Conservation (phyloP, 2,329 filamentous ascomycete species). For the Paraphaeosphaeria sporulosa region DNA sequence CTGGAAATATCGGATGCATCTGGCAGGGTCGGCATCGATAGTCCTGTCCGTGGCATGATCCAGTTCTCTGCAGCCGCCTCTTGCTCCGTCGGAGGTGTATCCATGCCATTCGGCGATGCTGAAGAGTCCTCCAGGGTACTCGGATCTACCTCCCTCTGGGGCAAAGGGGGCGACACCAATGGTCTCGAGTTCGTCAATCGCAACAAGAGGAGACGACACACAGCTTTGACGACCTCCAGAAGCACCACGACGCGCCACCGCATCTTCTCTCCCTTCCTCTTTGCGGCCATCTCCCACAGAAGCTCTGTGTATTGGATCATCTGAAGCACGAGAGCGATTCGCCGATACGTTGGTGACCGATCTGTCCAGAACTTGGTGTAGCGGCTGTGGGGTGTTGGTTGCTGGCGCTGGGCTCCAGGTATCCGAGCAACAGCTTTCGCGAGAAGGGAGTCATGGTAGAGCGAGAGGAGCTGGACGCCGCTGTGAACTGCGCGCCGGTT, state of each 20-base stretch:
- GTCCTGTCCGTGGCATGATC: slow-evolving; percentile 93
- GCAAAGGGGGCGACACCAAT: slow-evolving; percentile 81
- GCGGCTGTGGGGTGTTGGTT: slow-evolving; percentile 65
- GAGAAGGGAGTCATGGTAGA: slow-evolving; percentile 92
- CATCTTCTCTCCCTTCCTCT: slow-evolving; percentile 79
- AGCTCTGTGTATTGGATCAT: slow-evolving; percentile 95
- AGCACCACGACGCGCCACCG: slow-evolving; percentile 89
- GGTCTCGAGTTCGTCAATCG: slow-evolving; percentile 84
- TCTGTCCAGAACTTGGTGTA: slow-evolving; percentile 71
- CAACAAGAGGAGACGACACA: slow-evolving; percentile 81
- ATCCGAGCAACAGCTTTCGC: slow-evolving; percentile 68
- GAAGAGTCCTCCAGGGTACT: slow-evolving; percentile 63
- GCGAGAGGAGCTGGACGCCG: slow-evolving; percentile 84
- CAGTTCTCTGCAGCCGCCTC: slow-evolving; percentile 64
- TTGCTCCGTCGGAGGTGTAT: slow-evolving; percentile 52
- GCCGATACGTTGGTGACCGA: slow-evolving; percentile 74
- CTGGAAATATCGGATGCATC: slow-evolving; percentile 81
- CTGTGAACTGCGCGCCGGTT: slow-evolving; percentile 69
- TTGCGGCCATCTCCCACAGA: slow-evolving; percentile 96
- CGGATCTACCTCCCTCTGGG: slow-evolving; percentile 82
- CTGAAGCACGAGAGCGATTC: slow-evolving; percentile 82
- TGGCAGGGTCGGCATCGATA: slow-evolving; percentile 84
- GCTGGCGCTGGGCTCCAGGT: slow-evolving; percentile 59
- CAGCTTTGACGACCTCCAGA: slow-evolving; percentile 84
- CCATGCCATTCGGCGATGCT: slow-evolving; percentile 55